phyloP scores from a whole-genome alignment of 2,329 filamentous ascomycete species.

The Arthrinium puccinioides region DNA sequence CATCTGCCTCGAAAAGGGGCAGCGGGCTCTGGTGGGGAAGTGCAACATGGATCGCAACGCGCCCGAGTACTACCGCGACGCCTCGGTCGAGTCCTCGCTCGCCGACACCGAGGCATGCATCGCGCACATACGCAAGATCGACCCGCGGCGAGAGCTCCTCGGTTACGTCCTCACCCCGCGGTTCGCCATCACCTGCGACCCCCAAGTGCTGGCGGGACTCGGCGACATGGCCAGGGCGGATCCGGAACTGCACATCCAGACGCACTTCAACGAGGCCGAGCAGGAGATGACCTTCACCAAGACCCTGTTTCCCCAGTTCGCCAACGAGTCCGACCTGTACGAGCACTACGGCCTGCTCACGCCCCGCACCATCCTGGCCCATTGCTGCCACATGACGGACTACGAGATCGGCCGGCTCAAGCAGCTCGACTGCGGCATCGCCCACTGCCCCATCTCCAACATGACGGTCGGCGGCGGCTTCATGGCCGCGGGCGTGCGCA shows the following conservation, averaged over 20 bases:
- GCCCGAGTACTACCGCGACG: constrained; percentile 46
- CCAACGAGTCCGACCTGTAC: constrained; percentile 54
- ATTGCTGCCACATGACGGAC: constrained; percentile 56
- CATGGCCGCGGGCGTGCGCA: constrained; percentile 53
- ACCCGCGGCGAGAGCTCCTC: constrained; percentile 35
- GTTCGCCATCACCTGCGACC: constrained; percentile 54
- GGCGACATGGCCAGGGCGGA: constrained; percentile 44
- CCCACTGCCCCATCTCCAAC: constrained; percentile 59
- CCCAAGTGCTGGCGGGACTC: constrained; percentile 45
- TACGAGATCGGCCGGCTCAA: constrained; percentile 43
- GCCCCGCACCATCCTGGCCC: constrained; percentile 52
- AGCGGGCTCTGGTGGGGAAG: constrained; percentile 55
- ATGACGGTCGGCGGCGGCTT: constrained; percentile 56
- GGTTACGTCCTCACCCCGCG: constrained; percentile 48
- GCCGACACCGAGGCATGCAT: constrained; percentile 42
- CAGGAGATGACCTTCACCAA: constrained; percentile 51
- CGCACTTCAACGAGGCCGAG: constrained; percentile 59
- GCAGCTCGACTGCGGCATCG: constrained; percentile 47
- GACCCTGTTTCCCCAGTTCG: constrained; percentile 47
- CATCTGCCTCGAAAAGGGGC: constrained; percentile 42
- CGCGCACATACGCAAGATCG: constrained; percentile 34
- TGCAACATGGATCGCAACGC: constrained; percentile 54
- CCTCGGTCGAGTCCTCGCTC: constrained; percentile 36
- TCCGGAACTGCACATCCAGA: constrained; percentile 50
- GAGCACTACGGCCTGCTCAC: constrained; percentile 45